A percentile compares a stretch with the other conserved stretches of the same genome.
These are phyloP conservation scores for Eimeria brunetti DNA, from an alignment of 169 alveolate species.

Conservation along the genomic window DNA sequence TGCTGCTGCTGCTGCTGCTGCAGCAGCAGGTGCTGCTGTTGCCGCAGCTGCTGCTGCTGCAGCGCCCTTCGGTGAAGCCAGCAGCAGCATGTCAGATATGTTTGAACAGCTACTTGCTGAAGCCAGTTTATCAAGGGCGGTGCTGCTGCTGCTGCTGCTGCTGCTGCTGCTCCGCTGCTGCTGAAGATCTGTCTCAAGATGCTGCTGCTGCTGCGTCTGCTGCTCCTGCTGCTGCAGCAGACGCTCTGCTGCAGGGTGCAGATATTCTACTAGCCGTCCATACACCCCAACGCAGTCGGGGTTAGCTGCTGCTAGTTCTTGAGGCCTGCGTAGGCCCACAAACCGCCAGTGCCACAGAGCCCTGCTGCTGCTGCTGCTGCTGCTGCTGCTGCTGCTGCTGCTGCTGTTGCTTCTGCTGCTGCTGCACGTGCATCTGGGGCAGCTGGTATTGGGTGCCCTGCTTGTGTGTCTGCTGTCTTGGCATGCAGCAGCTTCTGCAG, in stretches of 20 bases:
- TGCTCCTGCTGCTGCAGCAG: constrained; percentile 6
- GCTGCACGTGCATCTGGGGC: constrained; percentile 23
- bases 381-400: neutral
- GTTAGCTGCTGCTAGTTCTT: constrained; percentile 11
- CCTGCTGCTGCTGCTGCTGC: neutral
- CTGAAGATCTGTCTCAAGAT: neutral
- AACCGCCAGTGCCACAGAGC: constrained; percentile 44
- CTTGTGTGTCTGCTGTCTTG: neutral
- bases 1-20: neutral
- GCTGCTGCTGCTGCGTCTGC: constrained; percentile 16
- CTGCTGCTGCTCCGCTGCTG: neutral
- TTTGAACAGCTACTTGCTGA: neutral
- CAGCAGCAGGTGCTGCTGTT: constrained; percentile 1
- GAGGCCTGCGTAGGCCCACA: constrained; percentile 61
- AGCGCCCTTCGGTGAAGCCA: neutral
- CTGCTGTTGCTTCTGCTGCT: constrained; percentile 2
- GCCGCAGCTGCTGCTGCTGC: neutral
- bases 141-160: constrained; percentile 10
- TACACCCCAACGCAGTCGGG: constrained; percentile 57
- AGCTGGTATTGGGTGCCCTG: neutral
- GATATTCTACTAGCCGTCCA: constrained; percentile 71
- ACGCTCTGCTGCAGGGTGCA: constrained; percentile 45
- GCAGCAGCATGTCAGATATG: neutral
- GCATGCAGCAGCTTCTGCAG: neutral
- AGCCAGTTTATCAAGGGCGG: constrained; percentile 14